Conservation (phyloP, 2,329 filamentous ascomycete species). For the Cladorrhinum sp. region DNA sequence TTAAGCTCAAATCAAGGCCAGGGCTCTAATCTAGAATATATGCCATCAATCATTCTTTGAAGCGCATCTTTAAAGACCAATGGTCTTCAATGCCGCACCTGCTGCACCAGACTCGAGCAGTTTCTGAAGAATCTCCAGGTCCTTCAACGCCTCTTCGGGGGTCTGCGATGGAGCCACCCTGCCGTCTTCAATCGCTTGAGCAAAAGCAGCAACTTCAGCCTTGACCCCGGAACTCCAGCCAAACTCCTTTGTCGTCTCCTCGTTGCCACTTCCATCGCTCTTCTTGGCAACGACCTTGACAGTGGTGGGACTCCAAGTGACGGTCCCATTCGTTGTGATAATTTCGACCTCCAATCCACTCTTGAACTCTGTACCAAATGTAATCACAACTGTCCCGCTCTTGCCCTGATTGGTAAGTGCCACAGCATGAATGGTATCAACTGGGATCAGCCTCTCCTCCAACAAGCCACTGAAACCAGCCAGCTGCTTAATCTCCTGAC, state of each 20-base stretch:
- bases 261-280: constrained; percentile 14
- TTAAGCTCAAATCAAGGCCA: no score
- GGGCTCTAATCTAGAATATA: no score
- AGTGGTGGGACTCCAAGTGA: constrained; percentile 26
- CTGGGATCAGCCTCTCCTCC: constrained; percentile 56
- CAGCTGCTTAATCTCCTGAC: constrained; percentile 45
- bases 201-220: constrained; percentile 33
- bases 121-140: constrained; percentile 32
- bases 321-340: constrained; percentile 30
- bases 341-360: constrained; percentile 27
- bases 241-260: constrained; percentile 24
- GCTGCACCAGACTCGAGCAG: constrained; percentile 31
- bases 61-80: constrained; percentile 5
- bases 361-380: constrained; percentile 35
- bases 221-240: constrained; percentile 28
- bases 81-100: constrained; percentile 14
- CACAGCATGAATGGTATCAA: constrained; percentile 64
- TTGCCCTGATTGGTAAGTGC: constrained; percentile 28
- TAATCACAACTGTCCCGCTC: constrained; percentile 28
- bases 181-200: constrained; percentile 26
- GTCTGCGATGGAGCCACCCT: constrained; percentile 27
- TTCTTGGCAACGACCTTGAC: constrained; percentile 22
- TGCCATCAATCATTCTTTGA: no score
- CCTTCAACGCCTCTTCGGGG: constrained; percentile 31
- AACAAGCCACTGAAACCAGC: constrained; percentile 54